Evolutionary conservation across 495 filamentous ascomycete genomes (phyloP).

Genomic region (Penicillium turbatum): DNA sequence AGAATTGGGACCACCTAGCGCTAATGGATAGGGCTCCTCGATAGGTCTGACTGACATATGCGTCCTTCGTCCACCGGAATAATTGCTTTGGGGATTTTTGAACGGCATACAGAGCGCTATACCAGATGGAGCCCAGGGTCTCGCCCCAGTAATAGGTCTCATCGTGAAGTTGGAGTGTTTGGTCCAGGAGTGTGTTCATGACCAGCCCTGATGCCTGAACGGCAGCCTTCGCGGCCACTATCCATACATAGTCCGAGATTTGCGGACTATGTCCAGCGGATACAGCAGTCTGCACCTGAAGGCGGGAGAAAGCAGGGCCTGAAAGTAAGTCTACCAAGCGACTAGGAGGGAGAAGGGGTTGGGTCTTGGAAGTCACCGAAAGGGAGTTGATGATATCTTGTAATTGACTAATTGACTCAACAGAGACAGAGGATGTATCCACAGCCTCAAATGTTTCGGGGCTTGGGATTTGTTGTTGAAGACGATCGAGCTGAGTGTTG

Average conservation of each 20-base stretch:
- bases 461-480: constrained; percentile 50
- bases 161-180: constrained; percentile 73
- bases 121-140: constrained; percentile 64
- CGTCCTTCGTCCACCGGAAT: constrained; percentile 59
- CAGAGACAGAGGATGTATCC: constrained; percentile 8
- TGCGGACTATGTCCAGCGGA: constrained; percentile 33
- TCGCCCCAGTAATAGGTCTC: constrained; percentile 94
- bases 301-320: constrained; percentile 44
- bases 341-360: constrained; percentile 44
- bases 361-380: constrained; percentile 59
- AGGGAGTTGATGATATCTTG: constrained; percentile 63
- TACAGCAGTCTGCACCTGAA: constrained; percentile 20
- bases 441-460: constrained; percentile 20
- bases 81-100: constrained; percentile 75
- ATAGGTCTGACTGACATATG: constrained; percentile 54
- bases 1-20: constrained; percentile 67
- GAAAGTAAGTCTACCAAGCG: constrained; percentile 57
- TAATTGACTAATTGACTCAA: constrained; percentile 35
- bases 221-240: constrained; percentile 80
- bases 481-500: constrained; percentile 73
- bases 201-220: constrained; percentile 77
- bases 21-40: constrained; percentile 18
- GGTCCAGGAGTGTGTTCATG: constrained; percentile 66
- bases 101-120: constrained; percentile 69
- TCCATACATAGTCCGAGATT: constrained; percentile 78